Evolutionary conservation across 108 stramenopile species (phyloP).

Genomic region (Pseudonitzschia multiseries): DNA sequence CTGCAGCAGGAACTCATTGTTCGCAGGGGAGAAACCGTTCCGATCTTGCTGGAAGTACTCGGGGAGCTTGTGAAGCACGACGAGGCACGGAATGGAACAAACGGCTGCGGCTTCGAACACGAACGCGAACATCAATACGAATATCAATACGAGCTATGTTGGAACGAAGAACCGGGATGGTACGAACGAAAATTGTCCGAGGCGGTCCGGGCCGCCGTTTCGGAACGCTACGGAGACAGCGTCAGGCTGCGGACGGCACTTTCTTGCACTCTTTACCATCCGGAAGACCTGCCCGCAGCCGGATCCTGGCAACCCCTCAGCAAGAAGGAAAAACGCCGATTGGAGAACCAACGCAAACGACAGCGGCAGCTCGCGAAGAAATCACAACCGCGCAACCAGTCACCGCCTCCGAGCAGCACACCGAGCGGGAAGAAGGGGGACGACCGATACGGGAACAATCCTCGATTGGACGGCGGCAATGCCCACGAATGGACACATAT

Average conservation of each 20-base stretch:
- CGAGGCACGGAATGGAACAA: not conserved
- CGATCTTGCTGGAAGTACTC: slow-evolving; percentile 41
- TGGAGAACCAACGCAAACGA: slow-evolving; percentile 21
- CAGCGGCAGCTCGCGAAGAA: slow-evolving; percentile 29
- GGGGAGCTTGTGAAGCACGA: slow-evolving; percentile 7
- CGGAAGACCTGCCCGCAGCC: slow-evolving; percentile 52
- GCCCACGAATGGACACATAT: slow-evolving; percentile 15
- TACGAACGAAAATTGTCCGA: slow-evolving; percentile 46
- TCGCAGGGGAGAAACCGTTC: slow-evolving; percentile 47
- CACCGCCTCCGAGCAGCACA: no score
- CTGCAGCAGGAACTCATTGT: slow-evolving; percentile 54
- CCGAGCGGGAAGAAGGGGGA: no score
- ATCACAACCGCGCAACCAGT: not conserved
- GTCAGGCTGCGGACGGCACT: not conserved
- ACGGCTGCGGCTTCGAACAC: not conserved
- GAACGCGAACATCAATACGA: slow-evolving; percentile 6
- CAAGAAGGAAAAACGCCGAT: slow-evolving; percentile 32
- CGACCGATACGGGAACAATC: no score
- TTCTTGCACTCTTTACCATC: slow-evolving; percentile 56
- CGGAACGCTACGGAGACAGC: not conserved
- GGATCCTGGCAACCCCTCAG: slow-evolving; percentile 49
- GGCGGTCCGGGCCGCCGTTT: slow-evolving; percentile 20
- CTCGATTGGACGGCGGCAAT: not conserved
- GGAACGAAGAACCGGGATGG: slow-evolving; percentile 56
- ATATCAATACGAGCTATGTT: slow-evolving; percentile 40